Evolutionary conservation across 2,329 filamentous ascomycete species (phyloP).

Genomic region (Nakataea oryzae): DNA sequence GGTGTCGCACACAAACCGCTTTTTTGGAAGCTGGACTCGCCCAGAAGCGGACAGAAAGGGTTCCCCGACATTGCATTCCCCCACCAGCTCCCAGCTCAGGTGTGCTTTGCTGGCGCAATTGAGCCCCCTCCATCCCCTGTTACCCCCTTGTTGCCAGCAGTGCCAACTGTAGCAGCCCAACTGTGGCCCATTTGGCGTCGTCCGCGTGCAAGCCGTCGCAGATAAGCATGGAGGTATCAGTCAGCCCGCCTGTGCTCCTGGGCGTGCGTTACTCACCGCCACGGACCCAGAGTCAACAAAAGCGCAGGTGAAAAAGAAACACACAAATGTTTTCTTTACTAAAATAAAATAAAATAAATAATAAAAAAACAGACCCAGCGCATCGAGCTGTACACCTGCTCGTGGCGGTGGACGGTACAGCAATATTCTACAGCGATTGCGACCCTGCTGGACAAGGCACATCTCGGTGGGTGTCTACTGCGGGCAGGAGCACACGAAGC

Average conservation of each 20-base stretch:
- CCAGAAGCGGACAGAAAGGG: neutral
- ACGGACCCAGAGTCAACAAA: neutral
- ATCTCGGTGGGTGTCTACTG: neutral
- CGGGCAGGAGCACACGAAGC: neutral
- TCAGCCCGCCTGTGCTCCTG: neutral
- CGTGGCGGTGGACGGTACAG: neutral
- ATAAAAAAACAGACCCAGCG: neutral
- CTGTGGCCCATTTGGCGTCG: neutral
- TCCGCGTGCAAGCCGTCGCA: neutral
- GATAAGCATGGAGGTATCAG: neutral
- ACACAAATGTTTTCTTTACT: too few species aligned
- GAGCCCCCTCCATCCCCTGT: neutral
- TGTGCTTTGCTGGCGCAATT: neutral
- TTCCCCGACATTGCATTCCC: neutral
- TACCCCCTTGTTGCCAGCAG: neutral
- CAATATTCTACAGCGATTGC: neutral
- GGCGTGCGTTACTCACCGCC: neutral
- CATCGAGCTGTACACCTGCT: neutral
- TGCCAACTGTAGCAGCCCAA: neutral
- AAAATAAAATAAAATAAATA: neutral
- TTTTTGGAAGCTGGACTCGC: too few species aligned
- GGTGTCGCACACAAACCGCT: too few species aligned
- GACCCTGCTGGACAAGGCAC: neutral
- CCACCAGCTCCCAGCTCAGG: too few species aligned
- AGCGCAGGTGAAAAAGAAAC: neutral